Evolutionary conservation across 2,329 filamentous ascomycete species (phyloP), one percentile per base, ranked within the genome.

Genomic region (Paracoccidioides brasiliensis): DNA sequence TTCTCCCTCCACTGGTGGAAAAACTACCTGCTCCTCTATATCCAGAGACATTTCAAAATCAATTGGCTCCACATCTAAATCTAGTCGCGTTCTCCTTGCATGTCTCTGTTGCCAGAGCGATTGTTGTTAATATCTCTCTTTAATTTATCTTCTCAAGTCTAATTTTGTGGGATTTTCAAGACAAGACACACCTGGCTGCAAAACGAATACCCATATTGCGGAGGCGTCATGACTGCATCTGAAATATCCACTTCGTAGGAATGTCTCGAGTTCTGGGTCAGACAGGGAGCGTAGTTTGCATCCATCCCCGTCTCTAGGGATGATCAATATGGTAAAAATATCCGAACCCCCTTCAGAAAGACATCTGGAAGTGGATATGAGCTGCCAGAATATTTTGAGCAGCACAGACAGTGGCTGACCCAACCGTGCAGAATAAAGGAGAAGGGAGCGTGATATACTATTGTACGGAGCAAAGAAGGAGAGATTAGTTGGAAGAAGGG

Each of bases 11-110:
- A 22, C 22, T 33, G 38, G 30, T 12, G 44, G 33, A 9, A 30
- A 30, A 54, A 30, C 5, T 56, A 58, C 55, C 43, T 58, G 54
- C 48, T 55, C 55, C 37, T 58, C 56, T 38, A 58, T 52, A 58
- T 60, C 55, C 38, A 60, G 41, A 10, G 56, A 50, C 57, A 59
- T 59, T 45, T 59, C 57, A 32, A 55, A 57, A 30, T 57, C 57
- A 14, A 59, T 35, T 48, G 46, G 52, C 12, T 56, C 55, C 5
- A 57, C 38, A n/a, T 55, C 49, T n/a, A 45, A 28, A 22, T 56
- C 52, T 38, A 45, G 46, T 14, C 48, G 33, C 33, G 12, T 44
- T 42, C n/a, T 53, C n/a, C 32, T 32, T 44, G 32, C n/a, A 46
- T 53, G 30, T 2, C 41, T 45, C 42, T 45, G n/a, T 32, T 33